phyloP scores from a whole-genome alignment of 1,284 basidiomycete genomes.

The Cronartium quercuum region DNA sequence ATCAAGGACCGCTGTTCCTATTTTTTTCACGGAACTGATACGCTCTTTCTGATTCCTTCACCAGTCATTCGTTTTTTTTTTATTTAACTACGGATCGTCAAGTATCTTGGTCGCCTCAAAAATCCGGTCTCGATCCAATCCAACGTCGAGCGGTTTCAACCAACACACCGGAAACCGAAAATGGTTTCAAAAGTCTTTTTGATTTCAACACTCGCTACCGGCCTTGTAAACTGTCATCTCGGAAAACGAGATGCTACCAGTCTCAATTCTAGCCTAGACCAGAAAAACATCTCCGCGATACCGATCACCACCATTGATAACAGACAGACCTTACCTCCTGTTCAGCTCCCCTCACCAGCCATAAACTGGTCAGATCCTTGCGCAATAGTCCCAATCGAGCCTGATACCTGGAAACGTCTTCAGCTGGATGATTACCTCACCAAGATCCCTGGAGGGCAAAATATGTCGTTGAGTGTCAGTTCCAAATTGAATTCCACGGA shows the following conservation, averaged over 20 bases:
- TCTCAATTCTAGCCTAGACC: neutral
- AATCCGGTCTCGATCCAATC: neutral
- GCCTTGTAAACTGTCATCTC: neutral
- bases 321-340: neutral
- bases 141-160: neutral
- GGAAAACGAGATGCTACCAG: neutral
- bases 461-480: constrained; percentile 15
- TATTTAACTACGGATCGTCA: neutral
- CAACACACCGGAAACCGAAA: neutral
- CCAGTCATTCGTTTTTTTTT: neutral
- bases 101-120: neutral
- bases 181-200: neutral
- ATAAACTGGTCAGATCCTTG: constrained; percentile 35
- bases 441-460: constrained; percentile 12
- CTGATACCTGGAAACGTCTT: constrained; percentile 15
- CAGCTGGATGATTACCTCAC: constrained; percentile 25
- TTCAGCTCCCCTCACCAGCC: neutral
- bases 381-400: constrained; percentile 11
- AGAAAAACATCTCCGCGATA: too few species aligned
- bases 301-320: neutral
- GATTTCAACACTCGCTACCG: neutral
- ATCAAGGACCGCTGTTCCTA: neutral
- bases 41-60: neutral
- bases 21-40: neutral
- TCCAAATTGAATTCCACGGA: neutral